phyloP scores from a whole-genome alignment of 257 asterid genomes.

The Solanum pennellii region DNA sequence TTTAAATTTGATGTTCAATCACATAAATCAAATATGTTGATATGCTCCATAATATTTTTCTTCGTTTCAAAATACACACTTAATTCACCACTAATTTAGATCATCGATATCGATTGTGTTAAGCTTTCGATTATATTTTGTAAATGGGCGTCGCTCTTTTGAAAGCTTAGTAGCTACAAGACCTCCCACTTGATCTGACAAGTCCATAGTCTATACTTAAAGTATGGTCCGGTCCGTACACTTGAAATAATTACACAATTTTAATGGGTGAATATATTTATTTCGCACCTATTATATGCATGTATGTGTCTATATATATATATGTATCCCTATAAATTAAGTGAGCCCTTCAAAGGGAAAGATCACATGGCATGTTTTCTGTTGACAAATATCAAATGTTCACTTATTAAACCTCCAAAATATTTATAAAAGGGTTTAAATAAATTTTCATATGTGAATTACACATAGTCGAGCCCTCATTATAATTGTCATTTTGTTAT shows the following conservation, averaged over 20 bases:
- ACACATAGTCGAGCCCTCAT: neutral
- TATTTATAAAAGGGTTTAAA: neutral
- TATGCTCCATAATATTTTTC: neutral
- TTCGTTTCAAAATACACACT: neutral
- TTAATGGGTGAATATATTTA: neutral
- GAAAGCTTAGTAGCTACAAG: neutral
- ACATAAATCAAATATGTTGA: neutral
- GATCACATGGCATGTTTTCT: conserved; percentile 56
- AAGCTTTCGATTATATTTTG: no score
- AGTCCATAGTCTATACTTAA: neutral
- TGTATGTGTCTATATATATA: neutral
- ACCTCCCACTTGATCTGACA: no score
- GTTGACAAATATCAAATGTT: neutral
- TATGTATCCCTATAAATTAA: neutral
- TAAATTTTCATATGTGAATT: neutral
- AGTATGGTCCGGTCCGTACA: neutral
- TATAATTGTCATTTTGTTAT: neutral
- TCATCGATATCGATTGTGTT: no score
- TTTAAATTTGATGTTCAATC: neutral
- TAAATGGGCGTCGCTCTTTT: neutral
- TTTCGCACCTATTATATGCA: neutral
- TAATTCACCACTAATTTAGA: neutral
- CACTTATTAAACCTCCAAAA: neutral
- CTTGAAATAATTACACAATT: neutral
- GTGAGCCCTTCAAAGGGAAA: conserved; percentile 12